Conservation (phyloP, 169 alveolate genomes). For the Eimeria praecox region DNA sequence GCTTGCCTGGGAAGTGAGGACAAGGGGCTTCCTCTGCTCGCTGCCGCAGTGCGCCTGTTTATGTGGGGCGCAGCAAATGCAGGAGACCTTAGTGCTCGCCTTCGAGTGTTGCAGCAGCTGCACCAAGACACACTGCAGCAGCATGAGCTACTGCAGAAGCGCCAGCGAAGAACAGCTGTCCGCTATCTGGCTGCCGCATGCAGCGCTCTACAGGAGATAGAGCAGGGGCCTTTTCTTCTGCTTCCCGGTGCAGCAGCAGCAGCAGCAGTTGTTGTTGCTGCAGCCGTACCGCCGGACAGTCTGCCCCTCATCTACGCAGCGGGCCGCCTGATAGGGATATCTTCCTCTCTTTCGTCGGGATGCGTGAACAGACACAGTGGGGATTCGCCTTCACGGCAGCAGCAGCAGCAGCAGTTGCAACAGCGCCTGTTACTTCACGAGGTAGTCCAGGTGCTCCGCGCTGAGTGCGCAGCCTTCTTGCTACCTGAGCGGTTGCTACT, state of each 20-base stretch:
- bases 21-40: background rate
- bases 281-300: background rate
- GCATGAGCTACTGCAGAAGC: background rate
- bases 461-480: slow-evolving; percentile 12
- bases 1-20: background rate
- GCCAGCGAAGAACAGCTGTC: background rate
- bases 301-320: slow-evolving; percentile 50
- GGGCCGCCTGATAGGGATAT: background rate
- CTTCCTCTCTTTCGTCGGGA: background rate
- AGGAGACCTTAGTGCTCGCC: background rate
- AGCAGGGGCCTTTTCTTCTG: slow-evolving; percentile 10
- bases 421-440: slow-evolving; percentile 7
- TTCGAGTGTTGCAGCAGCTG: slow-evolving; percentile 34
- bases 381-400: background rate
- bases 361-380: background rate
- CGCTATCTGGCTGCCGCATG: slow-evolving; percentile 62
- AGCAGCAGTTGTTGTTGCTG: background rate
- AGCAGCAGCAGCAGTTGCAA: slow-evolving; percentile 15
- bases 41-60: slow-evolving; percentile 56
- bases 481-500: slow-evolving; percentile 54
- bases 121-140: slow-evolving; percentile 24
- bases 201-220: slow-evolving; percentile 11
- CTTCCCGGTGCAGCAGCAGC: slow-evolving; percentile 58
- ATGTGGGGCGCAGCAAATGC: slow-evolving; percentile 49
- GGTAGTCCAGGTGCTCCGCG: slow-evolving; percentile 1